Conservation (phyloP, 768 basidiomycete genomes). For the Rhodotorula diobovata region DNA sequence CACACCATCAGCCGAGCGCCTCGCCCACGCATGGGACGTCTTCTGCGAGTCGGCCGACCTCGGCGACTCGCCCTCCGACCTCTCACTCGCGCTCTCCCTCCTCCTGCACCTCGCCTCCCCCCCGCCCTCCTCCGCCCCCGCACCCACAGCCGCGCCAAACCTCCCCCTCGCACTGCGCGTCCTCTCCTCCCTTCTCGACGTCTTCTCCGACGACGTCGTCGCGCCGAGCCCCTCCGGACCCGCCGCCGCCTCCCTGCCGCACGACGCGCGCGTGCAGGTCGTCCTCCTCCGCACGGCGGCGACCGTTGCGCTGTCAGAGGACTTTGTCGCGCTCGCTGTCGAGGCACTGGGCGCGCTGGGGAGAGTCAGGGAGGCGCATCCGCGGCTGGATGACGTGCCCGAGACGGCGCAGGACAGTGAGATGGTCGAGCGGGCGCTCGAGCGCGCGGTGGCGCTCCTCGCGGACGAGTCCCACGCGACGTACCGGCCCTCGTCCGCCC, state of each 20-base stretch:
- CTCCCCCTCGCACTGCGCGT: conserved; percentile 15
- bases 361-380: background rate
- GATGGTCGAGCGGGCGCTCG: background rate
- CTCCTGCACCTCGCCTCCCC: conserved; percentile 2
- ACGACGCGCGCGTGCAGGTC: background rate
- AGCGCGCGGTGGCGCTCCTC: background rate
- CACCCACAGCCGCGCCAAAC: no score
- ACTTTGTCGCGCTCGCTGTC: background rate
- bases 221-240: no score
- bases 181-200: conserved; percentile 12
- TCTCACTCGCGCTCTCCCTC: background rate
- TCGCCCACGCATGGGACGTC: background rate
- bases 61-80: background rate
- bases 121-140: no score
- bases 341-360: background rate
- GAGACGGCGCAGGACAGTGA: background rate
- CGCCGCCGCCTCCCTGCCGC: background rate
- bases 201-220: conserved; percentile 7
- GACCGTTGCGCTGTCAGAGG: conserved; percentile 6
- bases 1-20: background rate
- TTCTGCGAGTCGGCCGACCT: background rate
- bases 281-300: conserved; percentile 16
- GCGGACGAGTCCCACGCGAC: background rate
- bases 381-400: background rate
- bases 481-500: conserved; percentile 4